Evolutionary conservation across 2,329 filamentous ascomycete genomes (phyloP).

Genomic region (Diaporthe vexans): DNA sequence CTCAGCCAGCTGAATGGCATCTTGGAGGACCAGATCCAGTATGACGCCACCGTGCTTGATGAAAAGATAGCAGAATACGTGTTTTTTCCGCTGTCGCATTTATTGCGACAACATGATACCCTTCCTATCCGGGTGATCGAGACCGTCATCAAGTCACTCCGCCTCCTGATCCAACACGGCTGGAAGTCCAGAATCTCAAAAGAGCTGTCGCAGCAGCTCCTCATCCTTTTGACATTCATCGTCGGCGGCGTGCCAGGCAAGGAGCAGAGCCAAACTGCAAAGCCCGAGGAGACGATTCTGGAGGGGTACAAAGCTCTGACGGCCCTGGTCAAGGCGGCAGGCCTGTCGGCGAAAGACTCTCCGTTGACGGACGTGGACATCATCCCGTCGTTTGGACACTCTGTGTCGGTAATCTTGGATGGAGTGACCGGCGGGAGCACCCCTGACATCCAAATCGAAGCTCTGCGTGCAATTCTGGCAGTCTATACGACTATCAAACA

Average conservation of each 20-base stretch:
- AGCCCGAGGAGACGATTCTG: conserved; percentile 80
- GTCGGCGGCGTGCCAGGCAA: conserved; percentile 79
- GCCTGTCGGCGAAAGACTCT: conserved; percentile 61
- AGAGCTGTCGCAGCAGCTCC: conserved; percentile 83
- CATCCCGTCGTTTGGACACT: conserved; percentile 85
- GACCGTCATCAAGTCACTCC: conserved; percentile 80
- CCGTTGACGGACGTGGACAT: conserved; percentile 69
- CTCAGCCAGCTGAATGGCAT: conserved; percentile 60
- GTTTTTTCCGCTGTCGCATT: conserved; percentile 92
- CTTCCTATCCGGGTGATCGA: conserved; percentile 82
- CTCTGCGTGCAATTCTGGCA: conserved; percentile 73
- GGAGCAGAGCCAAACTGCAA: conserved; percentile 56
- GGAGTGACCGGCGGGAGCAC: conserved; percentile 75
- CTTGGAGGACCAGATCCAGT: conserved; percentile 59
- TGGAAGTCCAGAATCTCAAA: conserved; percentile 82
- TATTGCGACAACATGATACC: conserved; percentile 82
- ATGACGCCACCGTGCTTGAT: conserved; percentile 72
- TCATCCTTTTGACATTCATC: conserved; percentile 87
- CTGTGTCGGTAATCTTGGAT: conserved; percentile 84
- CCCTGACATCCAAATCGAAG: conserved; percentile 78
- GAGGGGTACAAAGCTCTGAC: conserved; percentile 79
- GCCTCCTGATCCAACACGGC: conserved; percentile 79
- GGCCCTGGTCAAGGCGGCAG: conserved; percentile 73
- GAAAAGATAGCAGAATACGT: conserved; percentile 91
- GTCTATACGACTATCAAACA: conserved; percentile 77